phyloP scores from a whole-genome alignment of 2,329 filamentous ascomycete genomes.

The Corynespora cassiicola region DNA sequence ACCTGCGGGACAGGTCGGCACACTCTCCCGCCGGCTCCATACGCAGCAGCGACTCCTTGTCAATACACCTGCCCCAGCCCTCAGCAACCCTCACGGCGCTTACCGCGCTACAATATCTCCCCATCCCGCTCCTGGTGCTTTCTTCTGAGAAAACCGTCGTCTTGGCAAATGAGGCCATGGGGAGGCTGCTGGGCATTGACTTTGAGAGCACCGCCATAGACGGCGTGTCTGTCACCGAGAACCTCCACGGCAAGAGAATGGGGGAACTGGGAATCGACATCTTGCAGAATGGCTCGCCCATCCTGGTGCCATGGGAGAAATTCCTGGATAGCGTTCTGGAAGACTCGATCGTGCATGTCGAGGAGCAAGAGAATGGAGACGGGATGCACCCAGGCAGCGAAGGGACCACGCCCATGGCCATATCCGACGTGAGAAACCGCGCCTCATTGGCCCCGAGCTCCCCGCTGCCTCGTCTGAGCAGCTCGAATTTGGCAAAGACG shows the following conservation, averaged over 20 bases:
- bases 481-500: constrained; percentile 44
- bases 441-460: constrained; percentile 11
- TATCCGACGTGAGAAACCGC: not conserved
- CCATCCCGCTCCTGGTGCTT: constrained; percentile 73
- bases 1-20: constrained; percentile 20
- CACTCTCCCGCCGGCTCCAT: constrained; percentile 36
- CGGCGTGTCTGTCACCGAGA: constrained; percentile 60
- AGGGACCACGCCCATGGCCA: constrained; percentile 36
- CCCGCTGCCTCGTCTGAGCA: constrained; percentile 34
- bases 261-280: constrained; percentile 76
- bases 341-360: constrained; percentile 32
- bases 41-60: constrained; percentile 37
- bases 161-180: constrained; percentile 78
- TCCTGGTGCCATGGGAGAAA: constrained; percentile 59
- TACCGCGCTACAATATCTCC: constrained; percentile 74
- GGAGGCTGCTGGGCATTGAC: constrained; percentile 68
- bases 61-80: constrained; percentile 33
- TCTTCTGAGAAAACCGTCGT: constrained; percentile 73
- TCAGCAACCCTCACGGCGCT: constrained; percentile 38
- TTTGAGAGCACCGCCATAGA: constrained; percentile 48
- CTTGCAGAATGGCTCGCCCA: constrained; percentile 67
- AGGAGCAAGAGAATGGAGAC: constrained; percentile 16
- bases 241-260: constrained; percentile 69
- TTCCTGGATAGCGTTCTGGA: constrained; percentile 53
- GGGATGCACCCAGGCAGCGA: constrained; percentile 22